Evolutionary conservation across 495 filamentous ascomycete genomes (phyloP).

Genomic region (Penicillium argentinense): DNA sequence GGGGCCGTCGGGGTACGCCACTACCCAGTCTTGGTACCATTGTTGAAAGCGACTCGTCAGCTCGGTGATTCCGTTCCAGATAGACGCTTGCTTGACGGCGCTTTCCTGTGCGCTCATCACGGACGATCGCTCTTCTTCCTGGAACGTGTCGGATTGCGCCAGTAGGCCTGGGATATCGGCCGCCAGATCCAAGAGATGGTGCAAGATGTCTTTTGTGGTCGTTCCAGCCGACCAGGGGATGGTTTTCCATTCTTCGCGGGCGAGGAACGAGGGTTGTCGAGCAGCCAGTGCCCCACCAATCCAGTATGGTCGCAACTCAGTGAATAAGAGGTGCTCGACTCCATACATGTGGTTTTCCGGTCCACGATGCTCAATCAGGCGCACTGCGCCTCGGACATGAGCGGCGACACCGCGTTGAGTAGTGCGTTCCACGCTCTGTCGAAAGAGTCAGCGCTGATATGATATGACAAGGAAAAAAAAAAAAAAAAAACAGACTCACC

Average conservation of each 20-base stretch:
- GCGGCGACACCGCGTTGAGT: constrained; percentile 34
- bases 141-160: constrained; percentile 33
- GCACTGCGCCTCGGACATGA: constrained; percentile 44
- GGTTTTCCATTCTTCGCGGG: constrained; percentile 43
- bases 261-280: constrained; percentile 38
- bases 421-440: constrained; percentile 45
- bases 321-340: constrained; percentile 45
- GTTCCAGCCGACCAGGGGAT: constrained; percentile 44
- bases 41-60: constrained; percentile 32
- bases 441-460: constrained; percentile 13
- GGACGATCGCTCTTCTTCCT: constrained; percentile 17
- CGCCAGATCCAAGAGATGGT: constrained; percentile 42
- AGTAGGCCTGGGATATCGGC: constrained; percentile 38
- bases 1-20: constrained; percentile 35
- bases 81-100: constrained; percentile 34
- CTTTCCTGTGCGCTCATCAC: constrained; percentile 35
- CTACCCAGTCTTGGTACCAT: constrained; percentile 39
- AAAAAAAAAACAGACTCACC: too few relatives aligned
- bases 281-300: constrained; percentile 35
- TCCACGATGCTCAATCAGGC: constrained; percentile 45
- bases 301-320: constrained; percentile 47
- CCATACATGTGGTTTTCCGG: constrained; percentile 47
- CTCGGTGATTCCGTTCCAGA: constrained; percentile 40
- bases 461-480: background rate
- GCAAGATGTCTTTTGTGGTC: constrained; percentile 42